Percentiles rank a stretch among this genome's conserved stretches.
Conservation (phyloP, 768 basidiomycete species). For the Suillus plorans region DNA sequence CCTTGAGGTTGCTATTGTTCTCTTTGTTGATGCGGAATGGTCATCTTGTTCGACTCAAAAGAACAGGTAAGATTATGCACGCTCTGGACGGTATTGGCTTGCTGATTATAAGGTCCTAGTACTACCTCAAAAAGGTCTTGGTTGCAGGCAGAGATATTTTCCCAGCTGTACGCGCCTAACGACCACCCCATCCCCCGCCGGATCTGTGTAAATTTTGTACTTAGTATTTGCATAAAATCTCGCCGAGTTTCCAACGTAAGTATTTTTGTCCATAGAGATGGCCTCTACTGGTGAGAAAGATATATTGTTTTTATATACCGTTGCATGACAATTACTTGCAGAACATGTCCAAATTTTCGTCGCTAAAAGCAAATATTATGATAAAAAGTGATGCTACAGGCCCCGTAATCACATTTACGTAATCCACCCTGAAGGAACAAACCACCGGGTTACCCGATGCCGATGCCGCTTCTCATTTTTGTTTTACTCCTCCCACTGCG, state of each 20-base stretch:
- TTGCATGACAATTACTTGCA: no score
- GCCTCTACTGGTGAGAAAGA: no score
- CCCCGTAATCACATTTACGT: no score
- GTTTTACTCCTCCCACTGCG: neutral
- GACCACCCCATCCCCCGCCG: neutral
- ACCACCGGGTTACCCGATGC: no score
- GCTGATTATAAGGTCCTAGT: neutral
- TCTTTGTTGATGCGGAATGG: neutral
- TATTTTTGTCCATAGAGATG: no score
- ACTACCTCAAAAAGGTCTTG: neutral
- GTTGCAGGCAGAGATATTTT: neutral
- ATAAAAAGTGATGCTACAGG: no score
- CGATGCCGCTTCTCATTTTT: neutral
- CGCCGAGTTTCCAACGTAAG: neutral
- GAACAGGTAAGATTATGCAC: no score
- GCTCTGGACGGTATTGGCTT: neutral
- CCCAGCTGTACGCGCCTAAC: neutral
- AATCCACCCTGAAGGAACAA: no score
- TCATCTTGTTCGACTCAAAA: neutral
- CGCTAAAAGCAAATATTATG: no score
- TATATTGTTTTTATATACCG: no score
- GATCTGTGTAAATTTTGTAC: neutral
- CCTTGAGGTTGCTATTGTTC: neutral
- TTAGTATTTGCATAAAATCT: no score
- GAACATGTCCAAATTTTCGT: no score